These are phyloP conservation scores for Herpetomonas samuelpessoai DNA, from an alignment of 208 protist genomes.

Conservation along the genomic window DNA sequence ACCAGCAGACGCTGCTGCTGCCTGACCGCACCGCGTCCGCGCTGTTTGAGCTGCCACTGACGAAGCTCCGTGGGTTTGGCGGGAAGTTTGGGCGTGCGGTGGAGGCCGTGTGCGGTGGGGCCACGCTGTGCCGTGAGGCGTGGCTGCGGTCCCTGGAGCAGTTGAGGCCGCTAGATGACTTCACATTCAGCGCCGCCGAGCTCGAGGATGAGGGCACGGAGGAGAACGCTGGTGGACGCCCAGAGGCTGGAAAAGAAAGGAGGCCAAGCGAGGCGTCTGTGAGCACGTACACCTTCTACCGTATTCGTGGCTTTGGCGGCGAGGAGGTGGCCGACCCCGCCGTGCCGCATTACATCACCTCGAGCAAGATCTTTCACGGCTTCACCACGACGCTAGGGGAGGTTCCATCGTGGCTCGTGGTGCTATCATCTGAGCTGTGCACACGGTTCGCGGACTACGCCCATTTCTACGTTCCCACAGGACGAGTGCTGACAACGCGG, in stretches of 20 bases:
- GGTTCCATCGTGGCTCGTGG: conserved; percentile 59
- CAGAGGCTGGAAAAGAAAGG: not conserved
- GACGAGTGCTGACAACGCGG: conserved; percentile 30
- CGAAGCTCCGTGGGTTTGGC: conserved; percentile 72
- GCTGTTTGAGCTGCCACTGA: conserved; percentile 47
- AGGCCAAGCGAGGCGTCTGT: not conserved
- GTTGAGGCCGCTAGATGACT: conserved; percentile 10
- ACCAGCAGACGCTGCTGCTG: conserved; percentile 79
- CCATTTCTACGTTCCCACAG: conserved; percentile 21
- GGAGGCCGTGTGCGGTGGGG: conserved; percentile 33
- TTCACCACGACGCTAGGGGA: conserved; percentile 18
- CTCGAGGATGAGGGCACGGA: conserved; percentile 9
- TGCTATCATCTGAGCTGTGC: conserved; percentile 58
- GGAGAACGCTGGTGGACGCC: not conserved
- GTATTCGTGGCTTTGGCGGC: conserved; percentile 46
- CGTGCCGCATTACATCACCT: conserved; percentile 46
- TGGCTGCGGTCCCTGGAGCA: conserved; percentile 43
- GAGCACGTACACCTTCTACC: conserved; percentile 31
- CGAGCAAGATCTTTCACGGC: conserved; percentile 66
- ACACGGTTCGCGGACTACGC: conserved; percentile 55
- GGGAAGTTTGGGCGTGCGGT: conserved; percentile 70
- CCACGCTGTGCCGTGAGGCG: conserved; percentile 37
- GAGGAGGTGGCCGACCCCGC: conserved; percentile 36
- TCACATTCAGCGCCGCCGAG: conserved; percentile 2
- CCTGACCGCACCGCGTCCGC: conserved; percentile 53